Conservation (phyloP, 139 green algal species). For the Coelastrella sp. region DNA sequence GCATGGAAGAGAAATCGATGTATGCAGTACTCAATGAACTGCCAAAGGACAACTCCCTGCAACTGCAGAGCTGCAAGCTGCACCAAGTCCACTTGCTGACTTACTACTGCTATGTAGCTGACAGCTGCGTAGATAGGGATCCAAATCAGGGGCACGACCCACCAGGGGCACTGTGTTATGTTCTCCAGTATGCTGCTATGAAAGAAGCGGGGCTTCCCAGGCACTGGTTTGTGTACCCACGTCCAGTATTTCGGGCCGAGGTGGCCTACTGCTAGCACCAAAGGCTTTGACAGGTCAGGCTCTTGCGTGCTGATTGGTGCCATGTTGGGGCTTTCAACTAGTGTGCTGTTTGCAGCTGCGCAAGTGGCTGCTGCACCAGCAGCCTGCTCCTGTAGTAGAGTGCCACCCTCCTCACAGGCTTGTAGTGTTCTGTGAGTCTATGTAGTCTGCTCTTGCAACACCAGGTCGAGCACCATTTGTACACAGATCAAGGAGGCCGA, state of each 20-base stretch:
- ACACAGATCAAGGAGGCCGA: too few species aligned
- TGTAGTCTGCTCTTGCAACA: too few species aligned
- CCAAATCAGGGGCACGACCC: constrained; percentile 93
- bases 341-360: neutral
- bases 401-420: too few species aligned
- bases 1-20: constrained; percentile 95
- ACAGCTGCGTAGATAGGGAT: constrained; percentile 71
- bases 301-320: neutral
- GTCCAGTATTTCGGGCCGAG: constrained; percentile 78
- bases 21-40: constrained; percentile 91
- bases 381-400: too few species aligned
- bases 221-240: constrained; percentile 86
- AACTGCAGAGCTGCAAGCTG: constrained; percentile 46
- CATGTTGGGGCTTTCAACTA: neutral
- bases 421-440: too few species aligned
- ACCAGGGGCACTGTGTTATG: constrained; percentile 86
- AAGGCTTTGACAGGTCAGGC: constrained; percentile 39
- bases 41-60: constrained; percentile 84
- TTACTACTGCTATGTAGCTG: neutral
- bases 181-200: constrained; percentile 65
- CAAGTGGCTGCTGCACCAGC: too few species aligned
- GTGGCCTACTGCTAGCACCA: constrained; percentile 73
- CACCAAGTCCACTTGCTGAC: neutral
- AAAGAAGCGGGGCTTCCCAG: constrained; percentile 90
- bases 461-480: too few species aligned